Percentiles rank a stretch among this genome's conserved stretches.
These are phyloP conservation scores for Huntiella omanensis DNA, from an alignment of 2,329 filamentous ascomycete species.

Conservation along the genomic window DNA sequence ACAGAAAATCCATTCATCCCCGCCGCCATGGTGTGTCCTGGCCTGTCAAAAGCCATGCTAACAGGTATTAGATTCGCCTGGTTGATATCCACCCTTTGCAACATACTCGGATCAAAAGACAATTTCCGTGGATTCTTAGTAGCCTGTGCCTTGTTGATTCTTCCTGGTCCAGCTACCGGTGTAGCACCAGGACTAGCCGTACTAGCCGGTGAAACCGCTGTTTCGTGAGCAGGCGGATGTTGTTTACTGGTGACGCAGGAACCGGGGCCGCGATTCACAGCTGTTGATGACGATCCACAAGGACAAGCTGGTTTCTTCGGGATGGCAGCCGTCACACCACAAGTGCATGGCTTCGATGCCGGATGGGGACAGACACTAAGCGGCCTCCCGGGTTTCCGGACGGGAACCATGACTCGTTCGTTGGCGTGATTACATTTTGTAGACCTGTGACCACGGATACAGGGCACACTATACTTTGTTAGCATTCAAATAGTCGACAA, in stretches of 20 bases:
- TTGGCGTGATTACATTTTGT: slow-evolving; percentile 53
- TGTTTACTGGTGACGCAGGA: neutral
- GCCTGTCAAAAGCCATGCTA: slow-evolving; percentile 3
- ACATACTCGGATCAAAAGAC: slow-evolving; percentile 28
- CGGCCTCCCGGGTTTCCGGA: slow-evolving; percentile 53
- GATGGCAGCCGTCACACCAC: slow-evolving; percentile 45
- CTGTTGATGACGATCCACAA: slow-evolving; percentile 21
- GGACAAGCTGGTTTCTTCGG: slow-evolving; percentile 37
- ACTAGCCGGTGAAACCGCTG: too few species aligned
- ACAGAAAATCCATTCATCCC: too few species aligned
- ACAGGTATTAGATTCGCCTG: slow-evolving; percentile 28
- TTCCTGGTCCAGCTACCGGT: slow-evolving; percentile 19
- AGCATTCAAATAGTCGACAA: neutral
- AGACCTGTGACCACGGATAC: slow-evolving; percentile 57
- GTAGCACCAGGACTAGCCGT: slow-evolving; percentile 10
- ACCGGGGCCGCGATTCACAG: neutral
- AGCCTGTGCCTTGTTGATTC: slow-evolving; percentile 28
- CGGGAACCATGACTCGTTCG: slow-evolving; percentile 49
- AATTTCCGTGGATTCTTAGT: slow-evolving; percentile 23
- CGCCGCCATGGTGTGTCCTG: too few species aligned
- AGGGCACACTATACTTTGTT: slow-evolving; percentile 39
- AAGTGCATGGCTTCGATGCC: slow-evolving; percentile 39
- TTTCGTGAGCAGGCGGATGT: too few species aligned
- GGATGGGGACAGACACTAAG: slow-evolving; percentile 52
- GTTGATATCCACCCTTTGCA: slow-evolving; percentile 34